These are phyloP conservation scores for Vitis rupestris DNA, from an alignment of 164 flowering plant genomes.

Conservation along the genomic window DNA sequence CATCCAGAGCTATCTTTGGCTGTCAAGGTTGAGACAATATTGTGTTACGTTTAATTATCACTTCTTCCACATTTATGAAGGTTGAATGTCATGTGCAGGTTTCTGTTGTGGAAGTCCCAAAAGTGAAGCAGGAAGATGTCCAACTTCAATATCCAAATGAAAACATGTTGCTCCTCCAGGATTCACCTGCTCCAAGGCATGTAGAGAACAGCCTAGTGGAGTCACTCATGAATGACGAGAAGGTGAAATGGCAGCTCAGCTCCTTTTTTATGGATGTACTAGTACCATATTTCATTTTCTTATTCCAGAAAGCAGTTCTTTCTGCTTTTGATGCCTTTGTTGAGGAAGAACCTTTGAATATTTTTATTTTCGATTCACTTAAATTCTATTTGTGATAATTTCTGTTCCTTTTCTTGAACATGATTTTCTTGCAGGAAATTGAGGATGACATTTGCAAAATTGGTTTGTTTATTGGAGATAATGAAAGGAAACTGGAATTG, in stretches of 20 bases:
- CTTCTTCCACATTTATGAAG: neutral
- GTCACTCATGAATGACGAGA: conserved; percentile 12
- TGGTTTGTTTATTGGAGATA: conserved; percentile 23
- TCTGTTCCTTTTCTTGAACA: neutral
- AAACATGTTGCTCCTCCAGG: conserved; percentile 11
- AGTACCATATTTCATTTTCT: too few species aligned
- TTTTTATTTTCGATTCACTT: too few species aligned
- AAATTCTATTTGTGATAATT: neutral
- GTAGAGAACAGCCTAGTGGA: conserved; percentile 7
- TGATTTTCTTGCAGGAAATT: conserved; percentile 31
- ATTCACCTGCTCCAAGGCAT: conserved; percentile 11
- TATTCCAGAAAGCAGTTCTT: too few species aligned
- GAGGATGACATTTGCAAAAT: conserved; percentile 17
- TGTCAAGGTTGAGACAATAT: conserved; percentile 37
- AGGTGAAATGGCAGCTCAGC: conserved; percentile 20
- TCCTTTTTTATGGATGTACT: neutral
- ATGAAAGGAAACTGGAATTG: conserved; percentile 20
- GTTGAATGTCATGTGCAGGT: conserved; percentile 28
- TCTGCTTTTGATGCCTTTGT: too few species aligned
- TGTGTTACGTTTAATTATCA: neutral
- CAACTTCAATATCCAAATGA: conserved; percentile 16
- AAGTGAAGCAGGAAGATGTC: conserved; percentile 16
- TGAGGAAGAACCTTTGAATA: too few species aligned
- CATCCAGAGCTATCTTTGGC: conserved; percentile 45
- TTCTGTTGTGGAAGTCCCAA: conserved; percentile 21